phyloP scores from a whole-genome alignment of 2,329 filamentous ascomycete genomes.

The Penicillium sp. region DNA sequence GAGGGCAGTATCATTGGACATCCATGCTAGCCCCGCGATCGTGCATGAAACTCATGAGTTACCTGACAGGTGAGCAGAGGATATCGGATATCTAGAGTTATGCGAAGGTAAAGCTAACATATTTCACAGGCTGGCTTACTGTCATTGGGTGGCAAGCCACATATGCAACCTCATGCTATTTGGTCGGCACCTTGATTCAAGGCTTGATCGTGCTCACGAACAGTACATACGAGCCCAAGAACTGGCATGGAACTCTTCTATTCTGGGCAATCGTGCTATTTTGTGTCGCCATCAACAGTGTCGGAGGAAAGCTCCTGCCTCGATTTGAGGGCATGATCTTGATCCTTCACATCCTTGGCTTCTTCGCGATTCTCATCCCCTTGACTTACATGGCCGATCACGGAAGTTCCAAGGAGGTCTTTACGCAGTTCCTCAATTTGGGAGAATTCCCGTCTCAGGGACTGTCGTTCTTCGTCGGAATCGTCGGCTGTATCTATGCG shows the following conservation, averaged over 20 bases:
- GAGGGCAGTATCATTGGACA: constrained; percentile 42
- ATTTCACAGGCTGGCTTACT: constrained; percentile 36
- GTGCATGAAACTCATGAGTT: constrained; percentile 38
- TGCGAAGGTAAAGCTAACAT: not conserved
- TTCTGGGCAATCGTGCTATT: constrained; percentile 44
- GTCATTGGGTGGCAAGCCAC: constrained; percentile 44
- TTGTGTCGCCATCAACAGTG: constrained; percentile 43
- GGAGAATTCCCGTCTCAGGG: constrained; percentile 44
- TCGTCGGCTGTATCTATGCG: constrained; percentile 34
- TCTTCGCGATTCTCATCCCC: constrained; percentile 52
- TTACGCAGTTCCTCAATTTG: constrained; percentile 48
- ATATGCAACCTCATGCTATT: constrained; percentile 35
- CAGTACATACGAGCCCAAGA: constrained; percentile 33
- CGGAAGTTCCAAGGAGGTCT: constrained; percentile 42
- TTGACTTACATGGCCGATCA: constrained; percentile 43
- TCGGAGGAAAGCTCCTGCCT: constrained; percentile 43
- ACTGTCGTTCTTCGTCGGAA: constrained; percentile 41
- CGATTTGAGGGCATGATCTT: constrained; percentile 49
- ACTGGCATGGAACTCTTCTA: constrained; percentile 52
- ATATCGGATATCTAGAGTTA: no score
- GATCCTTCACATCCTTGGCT: constrained; percentile 51
- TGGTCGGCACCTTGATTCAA: constrained; percentile 35
- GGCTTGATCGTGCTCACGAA: constrained; percentile 39
- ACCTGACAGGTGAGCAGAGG: constrained; percentile 27
- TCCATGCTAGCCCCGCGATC: constrained; percentile 38